Conservation (phyloP, 2,329 filamentous ascomycete species). For the Penicillium janthinellum region DNA sequence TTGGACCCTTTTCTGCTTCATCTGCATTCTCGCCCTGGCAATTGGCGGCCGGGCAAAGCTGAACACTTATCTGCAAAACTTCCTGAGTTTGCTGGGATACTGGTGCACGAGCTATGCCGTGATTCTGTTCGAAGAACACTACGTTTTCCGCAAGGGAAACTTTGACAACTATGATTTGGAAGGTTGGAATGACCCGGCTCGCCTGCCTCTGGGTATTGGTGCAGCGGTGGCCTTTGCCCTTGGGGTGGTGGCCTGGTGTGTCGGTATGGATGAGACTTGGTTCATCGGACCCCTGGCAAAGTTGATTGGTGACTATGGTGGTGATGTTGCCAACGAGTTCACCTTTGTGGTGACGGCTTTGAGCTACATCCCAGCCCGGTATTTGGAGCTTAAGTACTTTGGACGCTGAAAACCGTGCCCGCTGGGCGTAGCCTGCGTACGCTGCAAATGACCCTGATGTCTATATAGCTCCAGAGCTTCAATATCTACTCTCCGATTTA, state of each 20-base stretch:
- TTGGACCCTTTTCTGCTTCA: conserved; percentile 53
- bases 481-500: not conserved
- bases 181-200: conserved; percentile 50
- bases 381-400: conserved; percentile 52
- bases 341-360: conserved; percentile 53
- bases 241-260: conserved; percentile 53
- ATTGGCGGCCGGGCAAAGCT: conserved; percentile 49
- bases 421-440: too few species aligned
- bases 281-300: conserved; percentile 52
- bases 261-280: conserved; percentile 63
- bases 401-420: conserved; percentile 35
- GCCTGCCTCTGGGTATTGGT: conserved; percentile 49
- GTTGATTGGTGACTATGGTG: conserved; percentile 49
- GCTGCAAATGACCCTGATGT: not conserved
- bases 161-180: conserved; percentile 52
- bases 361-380: conserved; percentile 52
- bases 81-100: conserved; percentile 54
- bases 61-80: conserved; percentile 49
- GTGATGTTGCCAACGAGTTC: conserved; percentile 57
- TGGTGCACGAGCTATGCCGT: conserved; percentile 55
- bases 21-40: conserved; percentile 49
- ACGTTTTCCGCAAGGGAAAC: conserved; percentile 49
- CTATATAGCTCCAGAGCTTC: not conserved
- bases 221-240: conserved; percentile 49
- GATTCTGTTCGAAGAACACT: conserved; percentile 54